These are phyloP conservation scores for Rubia yunnanensis DNA, from an alignment of 257 asterid species.

Conservation along the genomic window DNA sequence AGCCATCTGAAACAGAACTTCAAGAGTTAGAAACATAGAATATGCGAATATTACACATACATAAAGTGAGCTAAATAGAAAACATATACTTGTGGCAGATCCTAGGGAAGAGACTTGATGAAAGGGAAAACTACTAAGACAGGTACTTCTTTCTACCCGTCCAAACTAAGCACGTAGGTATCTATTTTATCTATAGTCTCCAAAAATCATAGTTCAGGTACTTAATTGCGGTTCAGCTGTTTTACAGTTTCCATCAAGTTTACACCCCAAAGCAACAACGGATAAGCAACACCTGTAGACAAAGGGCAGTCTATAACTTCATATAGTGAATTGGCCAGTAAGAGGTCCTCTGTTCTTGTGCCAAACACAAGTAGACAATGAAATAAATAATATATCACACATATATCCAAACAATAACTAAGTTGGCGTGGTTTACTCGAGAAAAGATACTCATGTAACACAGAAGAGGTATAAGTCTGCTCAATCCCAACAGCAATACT, in stretches of 20 bases:
- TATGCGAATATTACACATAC: not conserved
- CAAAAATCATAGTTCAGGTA: not conserved
- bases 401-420: not conserved
- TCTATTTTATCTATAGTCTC: not conserved
- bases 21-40: slow-evolving; percentile 17
- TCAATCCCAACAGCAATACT: not conserved
- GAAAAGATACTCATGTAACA: not conserved
- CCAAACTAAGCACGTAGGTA: not conserved
- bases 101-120: not conserved
- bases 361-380: not conserved
- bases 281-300: not conserved
- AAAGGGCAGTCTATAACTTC: not conserved
- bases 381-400: not conserved
- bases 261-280: not conserved
- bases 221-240: not conserved
- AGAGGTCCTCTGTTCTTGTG: not conserved
- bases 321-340: not conserved
- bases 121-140: not conserved
- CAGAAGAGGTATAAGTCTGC: not conserved
- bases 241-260: not conserved
- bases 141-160: not conserved
- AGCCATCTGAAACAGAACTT: slow-evolving; percentile 49
- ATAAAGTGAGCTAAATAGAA: not conserved
- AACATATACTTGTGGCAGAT: not conserved
- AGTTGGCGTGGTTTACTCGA: not conserved